Conservation (phyloP, 2,329 filamentous ascomycete genomes). For the Ramularia endophylla region DNA sequence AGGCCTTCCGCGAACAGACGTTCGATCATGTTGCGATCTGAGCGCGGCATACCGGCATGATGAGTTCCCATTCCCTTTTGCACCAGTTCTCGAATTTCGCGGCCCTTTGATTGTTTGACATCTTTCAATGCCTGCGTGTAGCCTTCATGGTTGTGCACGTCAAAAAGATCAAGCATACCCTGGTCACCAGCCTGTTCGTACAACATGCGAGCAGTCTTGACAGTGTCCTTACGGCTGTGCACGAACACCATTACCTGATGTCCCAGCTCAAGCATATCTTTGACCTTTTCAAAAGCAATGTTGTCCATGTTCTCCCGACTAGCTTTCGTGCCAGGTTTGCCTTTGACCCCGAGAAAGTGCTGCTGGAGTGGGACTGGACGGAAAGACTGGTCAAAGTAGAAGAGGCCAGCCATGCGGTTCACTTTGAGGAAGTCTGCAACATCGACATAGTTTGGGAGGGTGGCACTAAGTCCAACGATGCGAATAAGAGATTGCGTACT, state of each 20-base stretch:
- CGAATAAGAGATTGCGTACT: constrained; percentile 96
- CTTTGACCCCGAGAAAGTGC: constrained; percentile 94
- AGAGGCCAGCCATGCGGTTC: constrained; percentile 84
- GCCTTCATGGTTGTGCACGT: constrained; percentile 68
- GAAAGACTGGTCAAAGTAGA: constrained; percentile 96
- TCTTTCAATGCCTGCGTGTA: constrained; percentile 77
- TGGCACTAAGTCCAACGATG: constrained; percentile 91
- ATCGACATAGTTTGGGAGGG: constrained; percentile 91
- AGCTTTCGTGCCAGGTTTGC: constrained; percentile 73
- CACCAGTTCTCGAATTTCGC: constrained; percentile 82
- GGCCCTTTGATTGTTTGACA: constrained; percentile 77
- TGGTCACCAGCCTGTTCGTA: constrained; percentile 82
- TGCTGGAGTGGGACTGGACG: constrained; percentile 93
- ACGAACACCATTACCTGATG: constrained; percentile 99
- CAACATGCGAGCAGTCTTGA: constrained; percentile 78
- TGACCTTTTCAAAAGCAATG: constrained; percentile 88
- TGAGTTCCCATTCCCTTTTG: constrained; percentile 91
- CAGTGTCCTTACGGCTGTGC: constrained; percentile 90
- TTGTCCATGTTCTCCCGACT: constrained; percentile 85
- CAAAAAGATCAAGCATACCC: constrained; percentile 72
- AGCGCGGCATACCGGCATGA: constrained; percentile 92
- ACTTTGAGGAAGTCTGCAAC: constrained; percentile 97
- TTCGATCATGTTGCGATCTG: constrained; percentile 94
- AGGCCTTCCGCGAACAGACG: constrained; percentile 84
- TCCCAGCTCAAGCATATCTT: constrained; percentile 82